phyloP scores from a whole-genome alignment of 345 rosid species.

The Eucalyptus sp. region DNA sequence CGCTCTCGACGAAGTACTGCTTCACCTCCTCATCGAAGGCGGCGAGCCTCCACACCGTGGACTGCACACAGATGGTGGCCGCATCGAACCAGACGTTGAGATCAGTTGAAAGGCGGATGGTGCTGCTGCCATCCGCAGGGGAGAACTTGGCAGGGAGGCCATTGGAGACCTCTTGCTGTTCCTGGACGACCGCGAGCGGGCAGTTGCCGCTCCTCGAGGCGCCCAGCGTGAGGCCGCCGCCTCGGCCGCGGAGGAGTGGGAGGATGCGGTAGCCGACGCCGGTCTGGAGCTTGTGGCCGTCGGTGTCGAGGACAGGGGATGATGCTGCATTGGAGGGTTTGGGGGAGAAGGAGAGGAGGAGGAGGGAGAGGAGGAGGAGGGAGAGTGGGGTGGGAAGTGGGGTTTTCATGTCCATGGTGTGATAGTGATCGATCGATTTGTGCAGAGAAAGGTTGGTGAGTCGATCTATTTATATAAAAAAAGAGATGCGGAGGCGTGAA shows the following conservation, averaged over 20 bases:
- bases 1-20: conserved; percentile 32
- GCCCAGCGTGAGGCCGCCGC: conserved; percentile 24
- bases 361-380: neutral
- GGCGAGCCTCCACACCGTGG: conserved; percentile 40
- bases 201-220: conserved; percentile 1
- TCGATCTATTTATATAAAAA: neutral
- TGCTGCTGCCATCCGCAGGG: conserved; percentile 10
- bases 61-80: conserved; percentile 24
- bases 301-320: conserved; percentile 10
- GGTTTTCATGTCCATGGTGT: neutral
- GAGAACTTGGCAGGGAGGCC: conserved; percentile 19
- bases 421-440: neutral
- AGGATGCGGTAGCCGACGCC: conserved; percentile 13
- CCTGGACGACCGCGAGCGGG: conserved; percentile 23
- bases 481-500: neutral
- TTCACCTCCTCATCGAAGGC: conserved; percentile 12
- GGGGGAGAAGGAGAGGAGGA: neutral
- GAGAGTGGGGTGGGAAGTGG: neutral
- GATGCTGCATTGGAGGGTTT: neutral
- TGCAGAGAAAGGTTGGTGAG: neutral
- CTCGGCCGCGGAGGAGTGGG: conserved; percentile 10
- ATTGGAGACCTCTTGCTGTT: neutral
- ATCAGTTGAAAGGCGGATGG: conserved; percentile 17
- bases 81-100: conserved; percentile 35
- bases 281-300: neutral